Evolutionary conservation across 305 asterid species (phyloP).

Genomic region (Rubia occidens): DNA sequence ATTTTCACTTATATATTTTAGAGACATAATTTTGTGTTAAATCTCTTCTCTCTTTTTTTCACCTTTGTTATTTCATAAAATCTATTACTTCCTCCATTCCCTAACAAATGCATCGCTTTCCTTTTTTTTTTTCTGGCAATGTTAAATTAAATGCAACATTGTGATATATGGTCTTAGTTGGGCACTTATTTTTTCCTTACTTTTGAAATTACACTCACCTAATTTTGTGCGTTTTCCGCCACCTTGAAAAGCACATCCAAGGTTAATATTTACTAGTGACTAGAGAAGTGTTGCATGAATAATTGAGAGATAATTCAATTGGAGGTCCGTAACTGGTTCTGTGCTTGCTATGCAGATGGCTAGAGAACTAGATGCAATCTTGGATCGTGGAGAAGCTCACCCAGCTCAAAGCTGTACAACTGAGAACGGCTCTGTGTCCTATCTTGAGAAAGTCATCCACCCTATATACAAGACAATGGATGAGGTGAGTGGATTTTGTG

Average conservation of each 20-base stretch:
- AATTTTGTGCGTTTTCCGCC: neutral
- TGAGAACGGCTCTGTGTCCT: conserved; percentile 56
- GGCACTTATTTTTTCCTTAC: neutral
- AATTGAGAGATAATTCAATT: neutral
- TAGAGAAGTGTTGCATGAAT: neutral
- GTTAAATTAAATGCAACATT: neutral
- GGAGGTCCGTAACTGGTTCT: neutral
- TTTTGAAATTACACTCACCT: neutral
- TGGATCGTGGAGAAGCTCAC: conserved; percentile 75
- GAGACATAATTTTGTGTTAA: too few relatives aligned
- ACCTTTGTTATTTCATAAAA: too few relatives aligned
- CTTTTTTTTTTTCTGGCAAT: neutral
- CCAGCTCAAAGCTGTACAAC: conserved; percentile 50
- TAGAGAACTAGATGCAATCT: conserved; percentile 65
- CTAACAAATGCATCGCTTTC: too few relatives aligned
- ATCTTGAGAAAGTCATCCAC: conserved; percentile 55
- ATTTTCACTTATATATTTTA: too few relatives aligned
- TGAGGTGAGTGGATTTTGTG: conserved; percentile 34
- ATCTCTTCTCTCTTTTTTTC: too few relatives aligned
- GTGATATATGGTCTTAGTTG: too few relatives aligned
- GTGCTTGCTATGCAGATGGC: conserved; percentile 67
- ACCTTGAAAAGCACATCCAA: neutral
- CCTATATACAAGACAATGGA: conserved; percentile 56
- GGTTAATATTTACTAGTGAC: neutral
- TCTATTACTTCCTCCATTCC: too few relatives aligned